A percentile compares a stretch with the other conserved stretches of the same genome.
Evolutionary conservation across 116 monocot species (phyloP).

Genomic region (Iris pallida): DNA sequence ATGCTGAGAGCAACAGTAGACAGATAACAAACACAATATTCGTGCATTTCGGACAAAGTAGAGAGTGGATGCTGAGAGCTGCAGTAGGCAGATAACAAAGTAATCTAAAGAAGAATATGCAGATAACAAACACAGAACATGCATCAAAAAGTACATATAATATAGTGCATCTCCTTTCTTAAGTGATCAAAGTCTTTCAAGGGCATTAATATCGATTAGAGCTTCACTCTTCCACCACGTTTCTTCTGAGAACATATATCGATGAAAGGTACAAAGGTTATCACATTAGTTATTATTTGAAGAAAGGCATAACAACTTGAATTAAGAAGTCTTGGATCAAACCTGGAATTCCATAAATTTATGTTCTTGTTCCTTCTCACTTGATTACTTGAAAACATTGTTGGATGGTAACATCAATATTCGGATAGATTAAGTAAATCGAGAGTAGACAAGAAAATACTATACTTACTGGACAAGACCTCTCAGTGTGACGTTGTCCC

Average conservation of each 20-base stretch:
- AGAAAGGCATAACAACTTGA: not conserved
- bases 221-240: constrained; percentile 68
- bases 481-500: constrained; percentile 60
- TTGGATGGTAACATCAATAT: not conserved
- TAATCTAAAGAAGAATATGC: no score
- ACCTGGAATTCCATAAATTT: constrained; percentile 80
- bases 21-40: no score
- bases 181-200: constrained; percentile 50
- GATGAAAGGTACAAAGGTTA: not conserved
- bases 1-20: no score
- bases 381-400: constrained; percentile 74
- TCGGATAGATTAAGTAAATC: not conserved
- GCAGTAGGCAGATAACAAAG: no score
- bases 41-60: no score
- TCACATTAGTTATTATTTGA: not conserved
- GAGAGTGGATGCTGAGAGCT: no score
- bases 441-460: not conserved
- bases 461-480: constrained; percentile 45
- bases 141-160: no score
- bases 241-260: constrained; percentile 35
- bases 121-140: no score
- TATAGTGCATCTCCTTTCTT: constrained; percentile 77
- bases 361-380: constrained; percentile 61
- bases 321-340: not conserved
- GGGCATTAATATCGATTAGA: constrained; percentile 60